phyloP scores from a whole-genome alignment of 768 basidiomycete species.

The Mycena vulgaris region DNA sequence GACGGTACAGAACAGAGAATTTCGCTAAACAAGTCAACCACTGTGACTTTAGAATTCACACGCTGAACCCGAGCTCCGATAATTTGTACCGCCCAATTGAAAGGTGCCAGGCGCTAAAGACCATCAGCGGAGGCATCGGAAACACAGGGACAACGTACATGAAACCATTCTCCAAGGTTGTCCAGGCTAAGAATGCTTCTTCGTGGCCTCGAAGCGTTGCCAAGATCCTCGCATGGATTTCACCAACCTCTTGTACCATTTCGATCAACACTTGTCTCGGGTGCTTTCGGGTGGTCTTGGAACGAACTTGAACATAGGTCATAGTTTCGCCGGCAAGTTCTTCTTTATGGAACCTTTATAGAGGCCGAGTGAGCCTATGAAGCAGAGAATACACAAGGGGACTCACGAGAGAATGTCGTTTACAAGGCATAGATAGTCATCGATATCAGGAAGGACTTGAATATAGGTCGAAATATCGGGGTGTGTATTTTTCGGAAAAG shows the following conservation, averaged over 20 bases:
- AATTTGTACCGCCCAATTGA: not conserved
- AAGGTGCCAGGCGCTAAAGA: not conserved
- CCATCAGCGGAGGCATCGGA: not conserved
- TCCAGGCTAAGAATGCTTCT: conserved; percentile 6
- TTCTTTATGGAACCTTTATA: conserved; percentile 46
- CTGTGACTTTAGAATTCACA: too few relatives aligned
- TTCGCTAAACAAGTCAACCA: too few relatives aligned
- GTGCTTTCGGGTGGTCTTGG: conserved; percentile 24
- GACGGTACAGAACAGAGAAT: too few relatives aligned
- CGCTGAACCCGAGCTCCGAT: conserved; percentile 2
- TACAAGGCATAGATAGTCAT: conserved; percentile 33
- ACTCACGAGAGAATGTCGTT: conserved; percentile 46
- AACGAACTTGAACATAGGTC: conserved; percentile 38
- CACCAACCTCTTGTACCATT: conserved; percentile 29
- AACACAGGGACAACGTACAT: not conserved
- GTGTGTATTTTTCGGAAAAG: conserved; percentile 36
- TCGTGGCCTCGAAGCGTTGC: not conserved
- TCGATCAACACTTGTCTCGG: conserved; percentile 29
- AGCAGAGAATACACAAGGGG: not conserved
- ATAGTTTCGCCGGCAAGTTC: conserved; percentile 40
- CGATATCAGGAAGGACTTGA: conserved; percentile 42
- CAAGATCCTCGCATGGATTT: not conserved
- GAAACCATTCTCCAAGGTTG: conserved; percentile 1
- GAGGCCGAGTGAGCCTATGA: not conserved
- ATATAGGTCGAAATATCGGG: conserved; percentile 36